Evolutionary conservation across 371 early-diverging fungal genomes (phyloP), one percentile per base, ranked within the genome.

Genomic region (Rhizopus delemar): DNA sequence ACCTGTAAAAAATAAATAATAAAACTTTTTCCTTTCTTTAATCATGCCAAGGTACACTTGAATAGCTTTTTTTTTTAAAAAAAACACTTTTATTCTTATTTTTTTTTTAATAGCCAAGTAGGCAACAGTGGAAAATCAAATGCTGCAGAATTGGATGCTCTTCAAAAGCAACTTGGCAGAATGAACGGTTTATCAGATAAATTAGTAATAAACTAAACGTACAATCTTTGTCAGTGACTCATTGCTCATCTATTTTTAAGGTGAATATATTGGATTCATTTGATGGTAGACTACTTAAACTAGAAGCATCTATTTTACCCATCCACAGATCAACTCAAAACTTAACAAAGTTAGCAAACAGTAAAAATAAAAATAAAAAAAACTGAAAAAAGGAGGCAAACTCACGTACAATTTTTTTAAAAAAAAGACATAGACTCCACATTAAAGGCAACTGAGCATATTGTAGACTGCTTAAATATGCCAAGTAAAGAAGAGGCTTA

Each of bases 301-400:
- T 95, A 15, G 94, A 93, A 55, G 81, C 86, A 9, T 87, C 90
- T 5, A 92, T 94, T 5, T 69, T 90, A 16, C 94, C 96, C 8
- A 94, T 95, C 48, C 92, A 94, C 62, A 81, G 81, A 52, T 82
- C 91, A 15, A 94, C 94, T n/a, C 89, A 90, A 58, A 88, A 87
- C 68, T 67, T 95, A 53, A 91, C 92, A 0, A 76, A 78, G 35
- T 63, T 92, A 3, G 89, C 88, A 31, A 90, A 88, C 56, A 93
- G 92, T 93, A 84, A 15, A 73, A 31, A 8, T 48, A 8, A 48
- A 29, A 48, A 33, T 9, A 16, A 41, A 16, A n/a, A 39, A n/a
- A 8, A 31, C 3, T 39, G 22, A 53, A 56, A 28, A 15, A 2
- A 4, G 22, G 9, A 15, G 11, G 38, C 6, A 15, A 34, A 46